Conservation (phyloP, 441 rosid species). For the Pelargonium cotyledonis region DNA sequence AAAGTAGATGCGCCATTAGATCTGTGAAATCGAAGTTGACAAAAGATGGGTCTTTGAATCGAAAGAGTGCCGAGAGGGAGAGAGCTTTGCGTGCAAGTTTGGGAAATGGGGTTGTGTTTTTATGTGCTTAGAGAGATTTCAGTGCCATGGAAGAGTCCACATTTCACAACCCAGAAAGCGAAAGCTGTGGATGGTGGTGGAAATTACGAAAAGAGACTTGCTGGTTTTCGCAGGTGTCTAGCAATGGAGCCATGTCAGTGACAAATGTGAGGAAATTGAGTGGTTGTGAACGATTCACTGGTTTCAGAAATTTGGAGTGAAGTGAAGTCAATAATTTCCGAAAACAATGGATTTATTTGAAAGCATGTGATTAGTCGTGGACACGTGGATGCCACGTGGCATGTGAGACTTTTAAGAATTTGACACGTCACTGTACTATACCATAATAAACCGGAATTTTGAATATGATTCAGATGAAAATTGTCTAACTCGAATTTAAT, state of each 20-base stretch:
- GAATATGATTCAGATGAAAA: too few species aligned
- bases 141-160: slow-evolving; percentile 4
- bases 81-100: slow-evolving; percentile 28
- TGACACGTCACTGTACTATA: not conserved
- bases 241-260: too few species aligned
- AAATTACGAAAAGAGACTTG: slow-evolving; percentile 2
- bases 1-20: slow-evolving; percentile 4
- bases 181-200: slow-evolving; percentile 4
- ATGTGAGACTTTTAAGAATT: not conserved
- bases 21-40: not conserved
- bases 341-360: not conserved
- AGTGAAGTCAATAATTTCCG: not conserved
- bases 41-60: not conserved
- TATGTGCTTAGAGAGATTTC: not conserved
- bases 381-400: not conserved
- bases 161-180: slow-evolving; percentile 3
- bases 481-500: too few species aligned
- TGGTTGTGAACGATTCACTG: not conserved
- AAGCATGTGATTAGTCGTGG: not conserved
- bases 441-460: too few species aligned
- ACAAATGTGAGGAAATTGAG: not conserved
- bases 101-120: not conserved
- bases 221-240: not conserved
- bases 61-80: not conserved
- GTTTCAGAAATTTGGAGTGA: not conserved